phyloP scores from a whole-genome alignment of 371 early-diverging fungal species.

The Mortierella sp. region DNA sequence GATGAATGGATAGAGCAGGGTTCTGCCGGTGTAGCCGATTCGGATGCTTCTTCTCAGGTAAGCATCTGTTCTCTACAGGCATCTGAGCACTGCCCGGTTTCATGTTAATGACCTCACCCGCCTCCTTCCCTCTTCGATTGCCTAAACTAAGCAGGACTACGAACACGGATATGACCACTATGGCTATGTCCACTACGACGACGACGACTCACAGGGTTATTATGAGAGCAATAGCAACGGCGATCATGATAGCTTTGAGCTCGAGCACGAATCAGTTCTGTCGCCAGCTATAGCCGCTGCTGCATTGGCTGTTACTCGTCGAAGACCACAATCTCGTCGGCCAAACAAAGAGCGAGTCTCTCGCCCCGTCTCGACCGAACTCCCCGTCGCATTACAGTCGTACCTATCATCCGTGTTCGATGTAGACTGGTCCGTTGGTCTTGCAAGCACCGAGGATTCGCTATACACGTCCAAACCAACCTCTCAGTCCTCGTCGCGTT shows the following conservation, averaged over 20 bases:
- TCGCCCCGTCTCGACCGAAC: slow-evolving; percentile 33
- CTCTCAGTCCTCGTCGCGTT: slow-evolving; percentile 2
- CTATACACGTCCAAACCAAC: slow-evolving; percentile 19
- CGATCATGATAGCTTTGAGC: neutral
- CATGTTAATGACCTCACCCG: too few species aligned
- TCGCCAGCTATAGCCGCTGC: slow-evolving; percentile 25
- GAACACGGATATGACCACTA: neutral
- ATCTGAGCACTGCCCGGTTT: too few species aligned
- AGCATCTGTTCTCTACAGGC: too few species aligned
- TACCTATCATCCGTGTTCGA: slow-evolving; percentile 50
- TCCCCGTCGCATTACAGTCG: slow-evolving; percentile 34
- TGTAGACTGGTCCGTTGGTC: slow-evolving; percentile 42
- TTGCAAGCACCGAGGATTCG: slow-evolving; percentile 35
- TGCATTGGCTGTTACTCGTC: slow-evolving; percentile 26
- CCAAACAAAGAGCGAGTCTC: slow-evolving; percentile 29
- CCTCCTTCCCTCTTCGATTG: neutral
- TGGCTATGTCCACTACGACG: too few species aligned
- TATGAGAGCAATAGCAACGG: slow-evolving; percentile 1
- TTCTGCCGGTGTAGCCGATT: slow-evolving; percentile 30
- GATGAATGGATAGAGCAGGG: slow-evolving; percentile 48
- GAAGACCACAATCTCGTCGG: slow-evolving; percentile 21
- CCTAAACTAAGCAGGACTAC: neutral
- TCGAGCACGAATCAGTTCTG: slow-evolving; percentile 1
- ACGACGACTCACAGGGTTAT: slow-evolving; percentile 4
- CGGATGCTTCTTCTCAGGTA: slow-evolving; percentile 8